A percentile compares a stretch with the other conserved stretches of the same genome.
phyloP scores from a whole-genome alignment of 305 asterid genomes.

The Fraxinus greggii region DNA sequence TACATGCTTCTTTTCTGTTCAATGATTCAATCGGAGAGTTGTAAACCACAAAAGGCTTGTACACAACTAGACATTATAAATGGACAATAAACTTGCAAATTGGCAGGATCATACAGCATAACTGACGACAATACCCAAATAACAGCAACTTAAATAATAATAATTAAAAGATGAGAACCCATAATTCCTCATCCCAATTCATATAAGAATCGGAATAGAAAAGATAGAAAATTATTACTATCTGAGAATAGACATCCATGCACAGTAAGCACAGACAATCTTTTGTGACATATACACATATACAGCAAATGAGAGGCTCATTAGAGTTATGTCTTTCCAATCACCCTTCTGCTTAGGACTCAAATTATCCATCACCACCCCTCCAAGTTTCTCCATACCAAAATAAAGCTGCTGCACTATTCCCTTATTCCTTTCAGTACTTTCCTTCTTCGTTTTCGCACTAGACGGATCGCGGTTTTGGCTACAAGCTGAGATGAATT shows the following conservation, averaged over 20 bases:
- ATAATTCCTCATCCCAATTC: background rate
- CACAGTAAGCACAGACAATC: conserved; percentile 91
- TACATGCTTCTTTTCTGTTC: background rate
- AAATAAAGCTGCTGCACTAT: conserved; percentile 29
- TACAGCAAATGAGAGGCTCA: conserved; percentile 87
- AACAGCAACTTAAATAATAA: background rate
- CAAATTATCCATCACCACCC: conserved; percentile 51
- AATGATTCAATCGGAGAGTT: background rate
- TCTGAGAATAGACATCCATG: conserved; percentile 56
- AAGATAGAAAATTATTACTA: background rate
- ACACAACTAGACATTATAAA: background rate
- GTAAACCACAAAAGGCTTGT: background rate
- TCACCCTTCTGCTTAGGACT: conserved; percentile 87
- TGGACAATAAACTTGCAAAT: background rate
- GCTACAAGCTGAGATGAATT: conserved; percentile 38
- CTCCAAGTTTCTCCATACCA: conserved; percentile 50
- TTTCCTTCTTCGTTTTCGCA: conserved; percentile 31
- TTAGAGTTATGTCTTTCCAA: conserved; percentile 77
- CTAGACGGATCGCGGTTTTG: conserved; percentile 34
- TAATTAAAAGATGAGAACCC: background rate
- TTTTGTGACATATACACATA: conserved; percentile 88
- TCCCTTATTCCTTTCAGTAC: conserved; percentile 26
- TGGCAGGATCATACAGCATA: background rate
- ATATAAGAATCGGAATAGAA: background rate
- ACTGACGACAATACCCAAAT: background rate